Percentiles rank a stretch among this genome's conserved stretches.
These are phyloP conservation scores for Syzygium syzygioides DNA, from an alignment of 441 rosid species.

Conservation along the genomic window DNA sequence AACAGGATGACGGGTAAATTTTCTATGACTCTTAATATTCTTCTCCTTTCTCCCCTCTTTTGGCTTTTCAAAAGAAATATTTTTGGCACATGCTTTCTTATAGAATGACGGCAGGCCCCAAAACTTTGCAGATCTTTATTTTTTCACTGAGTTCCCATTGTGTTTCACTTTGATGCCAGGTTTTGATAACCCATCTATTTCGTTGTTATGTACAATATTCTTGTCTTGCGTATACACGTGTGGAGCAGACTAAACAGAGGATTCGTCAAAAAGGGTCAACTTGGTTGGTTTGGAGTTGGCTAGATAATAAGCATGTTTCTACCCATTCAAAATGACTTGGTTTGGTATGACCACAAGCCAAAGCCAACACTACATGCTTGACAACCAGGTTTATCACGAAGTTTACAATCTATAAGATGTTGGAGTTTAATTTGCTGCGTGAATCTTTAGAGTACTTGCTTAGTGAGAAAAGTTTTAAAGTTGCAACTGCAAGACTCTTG, in stretches of 20 bases:
- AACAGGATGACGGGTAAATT: constrained; percentile 21
- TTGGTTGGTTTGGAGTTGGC: neutral
- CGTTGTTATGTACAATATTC: neutral
- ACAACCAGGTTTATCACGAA: neutral
- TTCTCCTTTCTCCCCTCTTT: neutral
- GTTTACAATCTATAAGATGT: neutral
- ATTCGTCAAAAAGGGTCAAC: neutral
- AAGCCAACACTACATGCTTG: neutral
- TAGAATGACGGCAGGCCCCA: neutral
- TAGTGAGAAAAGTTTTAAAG: neutral
- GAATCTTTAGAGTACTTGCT: neutral
- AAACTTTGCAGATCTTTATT: neutral
- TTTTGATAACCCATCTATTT: neutral
- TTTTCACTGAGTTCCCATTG: neutral
- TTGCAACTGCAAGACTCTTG: neutral
- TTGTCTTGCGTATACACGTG: neutral
- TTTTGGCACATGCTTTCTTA: neutral
- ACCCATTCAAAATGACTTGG: neutral
- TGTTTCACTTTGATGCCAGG: neutral
- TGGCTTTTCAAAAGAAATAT: neutral
- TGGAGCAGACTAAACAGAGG: neutral
- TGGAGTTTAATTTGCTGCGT: neutral
- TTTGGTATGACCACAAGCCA: neutral
- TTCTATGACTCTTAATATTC: neutral
- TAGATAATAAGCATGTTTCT: neutral